phyloP scores from a whole-genome alignment of 495 filamentous ascomycete species.

The Bathelium albidoporum region DNA sequence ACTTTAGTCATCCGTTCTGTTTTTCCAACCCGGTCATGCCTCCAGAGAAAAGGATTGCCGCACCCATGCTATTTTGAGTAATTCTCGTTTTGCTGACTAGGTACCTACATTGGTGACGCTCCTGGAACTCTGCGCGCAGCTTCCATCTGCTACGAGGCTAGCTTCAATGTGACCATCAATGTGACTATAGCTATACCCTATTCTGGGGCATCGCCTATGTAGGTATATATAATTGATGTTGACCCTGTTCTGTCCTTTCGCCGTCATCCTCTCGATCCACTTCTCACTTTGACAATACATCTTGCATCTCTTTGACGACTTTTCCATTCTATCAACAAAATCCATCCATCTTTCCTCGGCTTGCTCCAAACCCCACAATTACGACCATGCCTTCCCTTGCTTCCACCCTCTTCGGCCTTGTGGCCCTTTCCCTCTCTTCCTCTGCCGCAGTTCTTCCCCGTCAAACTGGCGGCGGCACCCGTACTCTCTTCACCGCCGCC shows the following conservation, averaged over 20 bases:
- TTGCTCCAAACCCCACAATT: background rate
- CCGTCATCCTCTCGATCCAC: background rate
- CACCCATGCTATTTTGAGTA: background rate
- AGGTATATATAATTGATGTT: background rate
- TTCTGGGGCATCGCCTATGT: background rate
- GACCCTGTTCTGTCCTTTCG: background rate
- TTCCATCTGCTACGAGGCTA: background rate
- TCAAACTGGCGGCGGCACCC: background rate
- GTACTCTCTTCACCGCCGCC: background rate
- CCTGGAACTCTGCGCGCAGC: background rate
- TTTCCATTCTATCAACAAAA: background rate
- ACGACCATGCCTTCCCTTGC: background rate
- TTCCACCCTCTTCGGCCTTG: background rate
- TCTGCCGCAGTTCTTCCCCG: background rate
- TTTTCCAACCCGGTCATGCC: background rate
- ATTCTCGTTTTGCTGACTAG: constrained; percentile 2
- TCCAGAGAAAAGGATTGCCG: background rate
- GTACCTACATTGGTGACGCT: background rate
- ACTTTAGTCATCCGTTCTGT: background rate
- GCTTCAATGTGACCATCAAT: background rate
- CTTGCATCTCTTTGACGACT: background rate
- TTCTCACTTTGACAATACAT: background rate
- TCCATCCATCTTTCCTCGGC: background rate
- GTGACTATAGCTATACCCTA: background rate
- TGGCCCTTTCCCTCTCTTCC: constrained; percentile 2